Evolutionary conservation across 2,329 filamentous ascomycete genomes (phyloP).

Genomic region (Tolypocladium tundrense): DNA sequence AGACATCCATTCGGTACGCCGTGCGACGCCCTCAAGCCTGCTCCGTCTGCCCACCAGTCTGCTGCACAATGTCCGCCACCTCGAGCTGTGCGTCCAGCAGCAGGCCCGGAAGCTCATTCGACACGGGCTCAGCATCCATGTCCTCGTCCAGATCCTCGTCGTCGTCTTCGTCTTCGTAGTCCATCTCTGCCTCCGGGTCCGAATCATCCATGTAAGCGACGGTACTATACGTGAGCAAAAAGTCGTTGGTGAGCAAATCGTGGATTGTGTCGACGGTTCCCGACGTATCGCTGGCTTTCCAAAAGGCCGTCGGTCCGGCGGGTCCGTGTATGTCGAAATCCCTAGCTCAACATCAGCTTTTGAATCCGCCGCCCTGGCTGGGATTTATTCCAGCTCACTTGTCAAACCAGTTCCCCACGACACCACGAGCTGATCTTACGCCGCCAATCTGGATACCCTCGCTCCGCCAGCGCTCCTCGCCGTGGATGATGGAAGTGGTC

Average conservation of each 20-base stretch:
- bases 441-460: slow-evolving; percentile 70
- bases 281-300: slow-evolving; percentile 54
- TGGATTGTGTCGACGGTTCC: slow-evolving; percentile 13
- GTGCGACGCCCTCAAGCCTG: neutral
- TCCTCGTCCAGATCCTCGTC: slow-evolving; percentile 19
- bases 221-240: slow-evolving; percentile 17
- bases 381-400: slow-evolving; percentile 33
- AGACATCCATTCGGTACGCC: neutral
- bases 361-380: neutral
- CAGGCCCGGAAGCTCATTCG: slow-evolving; percentile 13
- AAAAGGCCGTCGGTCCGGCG: slow-evolving; percentile 65
- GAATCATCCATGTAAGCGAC: slow-evolving; percentile 10
- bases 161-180: slow-evolving; percentile 14
- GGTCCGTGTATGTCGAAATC: slow-evolving; percentile 60
- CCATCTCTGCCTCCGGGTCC: slow-evolving; percentile 16
- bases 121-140: slow-evolving; percentile 13
- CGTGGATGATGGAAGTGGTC: slow-evolving; percentile 51
- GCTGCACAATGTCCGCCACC: slow-evolving; percentile 7
- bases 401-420: slow-evolving; percentile 71
- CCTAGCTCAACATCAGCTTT: slow-evolving; percentile 19
- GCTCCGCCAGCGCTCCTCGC: slow-evolving; percentile 64
- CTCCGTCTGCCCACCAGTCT: neutral
- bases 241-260: slow-evolving; percentile 20
- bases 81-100: slow-evolving; percentile 13
- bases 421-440: slow-evolving; percentile 50